These are phyloP conservation scores for Sugiyamaella grinbergsii DNA, from an alignment of 1,139 yeast genomes.

Conservation along the genomic window DNA sequence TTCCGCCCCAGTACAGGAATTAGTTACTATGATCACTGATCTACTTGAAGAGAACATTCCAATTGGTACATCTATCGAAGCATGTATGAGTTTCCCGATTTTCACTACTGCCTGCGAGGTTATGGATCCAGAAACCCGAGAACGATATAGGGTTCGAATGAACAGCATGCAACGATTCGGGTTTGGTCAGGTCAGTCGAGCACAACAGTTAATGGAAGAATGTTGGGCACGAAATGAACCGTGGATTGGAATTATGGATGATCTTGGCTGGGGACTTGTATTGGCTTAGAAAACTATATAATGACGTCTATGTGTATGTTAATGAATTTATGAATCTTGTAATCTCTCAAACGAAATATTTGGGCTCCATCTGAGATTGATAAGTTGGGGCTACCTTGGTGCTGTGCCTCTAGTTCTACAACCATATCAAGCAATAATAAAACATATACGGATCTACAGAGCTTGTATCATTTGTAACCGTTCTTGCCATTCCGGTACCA, in stretches of 20 bases:
- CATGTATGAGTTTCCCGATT: conserved; percentile 55
- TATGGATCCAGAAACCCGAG: conserved; percentile 43
- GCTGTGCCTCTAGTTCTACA: too few species aligned
- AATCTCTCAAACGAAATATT: too few species aligned
- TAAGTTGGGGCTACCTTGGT: too few species aligned
- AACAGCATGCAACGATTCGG: conserved; percentile 49
- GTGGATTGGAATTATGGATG: conserved; percentile 39
- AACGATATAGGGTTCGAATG: conserved; percentile 47
- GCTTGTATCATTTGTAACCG: conserved; percentile 49
- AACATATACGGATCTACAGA: conserved; percentile 8
- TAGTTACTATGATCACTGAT: conserved; percentile 47
- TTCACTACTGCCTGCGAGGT: conserved; percentile 61
- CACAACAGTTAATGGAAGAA: conserved; percentile 50
- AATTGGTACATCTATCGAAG: conserved; percentile 51
- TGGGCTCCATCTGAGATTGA: too few species aligned
- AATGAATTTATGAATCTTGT: conserved; percentile 1
- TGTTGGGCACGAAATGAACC: conserved; percentile 48
- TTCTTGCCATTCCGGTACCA: conserved; percentile 65
- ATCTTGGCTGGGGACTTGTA: conserved; percentile 36
- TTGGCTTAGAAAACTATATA: conserved; percentile 28
- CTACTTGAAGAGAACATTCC: conserved; percentile 48
- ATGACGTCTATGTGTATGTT: conserved; percentile 11
- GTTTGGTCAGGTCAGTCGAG: conserved; percentile 49
- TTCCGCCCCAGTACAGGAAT: conserved; percentile 50
- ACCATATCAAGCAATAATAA: too few species aligned